Conservation (phyloP, 2,329 filamentous ascomycete genomes). For the Fusarium illudens region DNA sequence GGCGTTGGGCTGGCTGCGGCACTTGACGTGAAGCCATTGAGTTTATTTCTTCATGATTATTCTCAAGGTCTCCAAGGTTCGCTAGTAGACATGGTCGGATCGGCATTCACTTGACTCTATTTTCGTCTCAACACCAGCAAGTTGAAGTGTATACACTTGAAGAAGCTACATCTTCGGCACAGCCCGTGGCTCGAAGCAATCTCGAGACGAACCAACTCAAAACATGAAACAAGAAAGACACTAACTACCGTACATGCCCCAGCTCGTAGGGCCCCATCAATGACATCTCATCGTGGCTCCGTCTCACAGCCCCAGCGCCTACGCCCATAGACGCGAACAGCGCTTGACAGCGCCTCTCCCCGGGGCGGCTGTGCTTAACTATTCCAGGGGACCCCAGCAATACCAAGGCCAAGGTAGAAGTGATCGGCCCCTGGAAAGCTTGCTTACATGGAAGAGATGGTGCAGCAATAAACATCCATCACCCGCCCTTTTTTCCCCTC, state of each 20-base stretch:
- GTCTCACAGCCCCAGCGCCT: background rate
- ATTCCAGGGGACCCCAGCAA: background rate
- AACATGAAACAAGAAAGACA: background rate
- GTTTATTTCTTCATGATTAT: too few species aligned
- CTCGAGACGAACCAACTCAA: background rate
- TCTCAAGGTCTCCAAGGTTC: background rate
- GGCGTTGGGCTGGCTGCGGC: background rate
- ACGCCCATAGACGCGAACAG: background rate
- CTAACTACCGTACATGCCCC: background rate
- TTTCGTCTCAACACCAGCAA: background rate
- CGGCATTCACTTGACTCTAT: accelerated
- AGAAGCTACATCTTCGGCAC: background rate
- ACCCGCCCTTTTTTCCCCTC: slow-evolving; percentile 17
- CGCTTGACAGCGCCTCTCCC: background rate
- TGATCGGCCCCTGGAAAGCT: background rate
- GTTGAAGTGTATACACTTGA: background rate
- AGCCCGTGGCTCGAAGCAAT: background rate
- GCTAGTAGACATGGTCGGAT: background rate
- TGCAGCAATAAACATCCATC: slow-evolving; percentile 24
- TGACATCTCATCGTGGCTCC: background rate
- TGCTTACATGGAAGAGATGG: background rate
- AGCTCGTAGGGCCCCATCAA: background rate
- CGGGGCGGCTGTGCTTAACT: background rate
- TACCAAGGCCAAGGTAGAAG: background rate
- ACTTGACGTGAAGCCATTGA: background rate